Percentiles rank a stretch among this genome's conserved stretches.
Conservation (phyloP, 2,329 filamentous ascomycete species). For the Neonectria ditissima region DNA sequence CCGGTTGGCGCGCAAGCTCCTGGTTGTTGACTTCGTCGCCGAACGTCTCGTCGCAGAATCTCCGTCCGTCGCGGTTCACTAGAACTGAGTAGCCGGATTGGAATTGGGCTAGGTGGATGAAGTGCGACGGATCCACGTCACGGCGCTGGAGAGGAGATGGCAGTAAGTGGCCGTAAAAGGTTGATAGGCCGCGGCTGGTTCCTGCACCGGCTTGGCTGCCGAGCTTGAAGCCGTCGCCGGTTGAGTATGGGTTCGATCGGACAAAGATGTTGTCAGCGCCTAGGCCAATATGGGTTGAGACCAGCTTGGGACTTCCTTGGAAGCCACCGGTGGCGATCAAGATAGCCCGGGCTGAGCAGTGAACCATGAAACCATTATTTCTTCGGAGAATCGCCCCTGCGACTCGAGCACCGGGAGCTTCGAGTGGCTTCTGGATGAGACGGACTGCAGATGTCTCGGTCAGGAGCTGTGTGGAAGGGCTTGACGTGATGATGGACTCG, state of each 20-base stretch:
- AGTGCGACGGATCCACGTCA: constrained; percentile 26
- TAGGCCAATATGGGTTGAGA: constrained; percentile 20
- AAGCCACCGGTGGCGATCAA: constrained; percentile 32
- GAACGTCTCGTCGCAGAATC: constrained; percentile 33
- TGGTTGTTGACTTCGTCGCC: constrained; percentile 33
- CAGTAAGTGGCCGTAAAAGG: constrained; percentile 30
- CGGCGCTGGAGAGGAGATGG: constrained; percentile 24
- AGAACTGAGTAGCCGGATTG: constrained; percentile 29
- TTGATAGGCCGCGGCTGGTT: constrained; percentile 27
- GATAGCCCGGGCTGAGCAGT: constrained; percentile 24
- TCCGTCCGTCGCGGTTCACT: constrained; percentile 21
- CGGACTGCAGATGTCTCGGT: constrained; percentile 23
- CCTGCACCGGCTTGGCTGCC: constrained; percentile 22
- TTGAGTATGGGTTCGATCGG: constrained; percentile 30
- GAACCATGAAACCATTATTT: constrained; percentile 8
- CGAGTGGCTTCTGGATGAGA: constrained; percentile 9
- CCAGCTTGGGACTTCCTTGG: constrained; percentile 27
- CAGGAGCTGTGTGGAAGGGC: constrained; percentile 2
- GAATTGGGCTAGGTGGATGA: constrained; percentile 32
- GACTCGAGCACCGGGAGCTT: constrained; percentile 16
- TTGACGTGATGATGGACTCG: constrained; percentile 24
- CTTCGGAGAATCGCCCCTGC: constrained; percentile 18
- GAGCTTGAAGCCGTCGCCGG: constrained; percentile 29
- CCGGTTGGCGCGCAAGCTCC: constrained; percentile 27
- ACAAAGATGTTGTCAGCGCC: constrained; percentile 30